phyloP scores from a whole-genome alignment of 352 stramenopile species.

The Blastocystis hominis region DNA sequence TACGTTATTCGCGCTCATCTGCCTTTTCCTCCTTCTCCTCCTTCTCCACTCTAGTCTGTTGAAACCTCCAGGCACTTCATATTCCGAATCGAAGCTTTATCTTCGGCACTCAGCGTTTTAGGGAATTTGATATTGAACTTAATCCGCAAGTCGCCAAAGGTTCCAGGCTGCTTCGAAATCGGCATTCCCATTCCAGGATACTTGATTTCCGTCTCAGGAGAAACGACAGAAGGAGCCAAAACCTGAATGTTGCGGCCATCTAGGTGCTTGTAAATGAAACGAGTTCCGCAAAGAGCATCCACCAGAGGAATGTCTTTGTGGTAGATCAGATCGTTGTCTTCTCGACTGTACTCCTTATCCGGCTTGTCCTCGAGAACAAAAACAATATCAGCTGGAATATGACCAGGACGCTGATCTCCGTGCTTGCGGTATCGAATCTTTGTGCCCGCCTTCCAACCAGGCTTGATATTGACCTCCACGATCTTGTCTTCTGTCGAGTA shows the following conservation, averaged over 20 bases:
- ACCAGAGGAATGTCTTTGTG: slow-evolving; percentile 61
- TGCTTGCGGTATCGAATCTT: slow-evolving; percentile 67
- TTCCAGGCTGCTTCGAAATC: slow-evolving; percentile 44
- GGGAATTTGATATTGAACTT: slow-evolving; percentile 54
- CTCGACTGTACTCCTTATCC: slow-evolving; percentile 60
- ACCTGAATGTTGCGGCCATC: slow-evolving; percentile 62
- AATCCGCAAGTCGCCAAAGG: slow-evolving; percentile 45
- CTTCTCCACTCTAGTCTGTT: neutral
- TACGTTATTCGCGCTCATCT: no score
- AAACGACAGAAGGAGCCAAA: neutral
- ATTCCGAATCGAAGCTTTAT: slow-evolving; percentile 27
- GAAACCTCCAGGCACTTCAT: slow-evolving; percentile 5
- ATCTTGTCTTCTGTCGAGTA: slow-evolving; percentile 69
- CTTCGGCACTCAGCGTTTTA: neutral
- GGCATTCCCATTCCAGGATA: slow-evolving; percentile 59
- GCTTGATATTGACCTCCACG: slow-evolving; percentile 78
- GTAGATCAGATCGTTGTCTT: slow-evolving; percentile 62
- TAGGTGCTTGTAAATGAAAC: slow-evolving; percentile 65
- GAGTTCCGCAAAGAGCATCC: slow-evolving; percentile 68
- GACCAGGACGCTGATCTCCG: slow-evolving; percentile 61
- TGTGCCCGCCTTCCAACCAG: slow-evolving; percentile 83
- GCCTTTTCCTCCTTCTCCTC: no score
- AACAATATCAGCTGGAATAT: slow-evolving; percentile 61
- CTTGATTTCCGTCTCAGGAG: slow-evolving; percentile 8
- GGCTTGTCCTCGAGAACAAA: slow-evolving; percentile 61